A percentile compares a stretch with the other conserved stretches of the same genome.
phyloP scores from a whole-genome alignment of 2,329 filamentous ascomycete species.

The Fusarium sp. region DNA sequence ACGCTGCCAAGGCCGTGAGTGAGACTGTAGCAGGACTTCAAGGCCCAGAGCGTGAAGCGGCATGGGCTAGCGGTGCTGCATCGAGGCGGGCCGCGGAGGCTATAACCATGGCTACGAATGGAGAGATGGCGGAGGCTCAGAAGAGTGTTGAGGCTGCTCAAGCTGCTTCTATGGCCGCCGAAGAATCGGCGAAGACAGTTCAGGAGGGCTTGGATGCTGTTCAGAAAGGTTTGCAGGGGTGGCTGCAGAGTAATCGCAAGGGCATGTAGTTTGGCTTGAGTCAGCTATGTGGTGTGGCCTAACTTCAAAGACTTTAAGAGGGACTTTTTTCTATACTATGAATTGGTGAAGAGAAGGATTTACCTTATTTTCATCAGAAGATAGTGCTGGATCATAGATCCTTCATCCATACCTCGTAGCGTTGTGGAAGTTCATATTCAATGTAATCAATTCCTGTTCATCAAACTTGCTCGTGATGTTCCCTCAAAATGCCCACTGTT shows the following conservation, averaged over 20 bases:
- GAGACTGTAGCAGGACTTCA: constrained; percentile 15
- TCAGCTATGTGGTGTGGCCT: no score
- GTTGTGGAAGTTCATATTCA: no score
- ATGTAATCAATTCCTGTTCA: no score
- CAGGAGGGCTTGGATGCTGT: constrained; percentile 27
- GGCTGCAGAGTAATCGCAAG: constrained; percentile 32
- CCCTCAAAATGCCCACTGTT: no score
- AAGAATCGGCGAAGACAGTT: constrained; percentile 19
- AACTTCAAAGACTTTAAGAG: no score
- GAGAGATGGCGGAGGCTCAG: constrained; percentile 18
- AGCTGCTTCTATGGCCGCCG: constrained; percentile 20
- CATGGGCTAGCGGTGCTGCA: constrained; percentile 25
- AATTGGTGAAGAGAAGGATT: no score
- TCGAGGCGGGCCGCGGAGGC: constrained; percentile 30
- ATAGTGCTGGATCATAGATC: no score
- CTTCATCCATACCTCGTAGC: no score
- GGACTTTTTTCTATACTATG: no score
- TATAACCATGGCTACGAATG: constrained; percentile 20
- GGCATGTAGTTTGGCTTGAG: constrained; percentile 10
- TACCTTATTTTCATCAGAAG: no score
- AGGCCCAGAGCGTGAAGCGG: constrained; percentile 21
- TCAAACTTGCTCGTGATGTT: no score
- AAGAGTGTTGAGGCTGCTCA: constrained; percentile 25
- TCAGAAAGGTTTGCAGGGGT: constrained; percentile 32
- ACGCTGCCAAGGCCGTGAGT: background rate